A percentile compares a stretch with the other conserved stretches of the same genome.
phyloP scores from a whole-genome alignment of 371 early-diverging fungal genomes.

The Mucor saturninus region DNA sequence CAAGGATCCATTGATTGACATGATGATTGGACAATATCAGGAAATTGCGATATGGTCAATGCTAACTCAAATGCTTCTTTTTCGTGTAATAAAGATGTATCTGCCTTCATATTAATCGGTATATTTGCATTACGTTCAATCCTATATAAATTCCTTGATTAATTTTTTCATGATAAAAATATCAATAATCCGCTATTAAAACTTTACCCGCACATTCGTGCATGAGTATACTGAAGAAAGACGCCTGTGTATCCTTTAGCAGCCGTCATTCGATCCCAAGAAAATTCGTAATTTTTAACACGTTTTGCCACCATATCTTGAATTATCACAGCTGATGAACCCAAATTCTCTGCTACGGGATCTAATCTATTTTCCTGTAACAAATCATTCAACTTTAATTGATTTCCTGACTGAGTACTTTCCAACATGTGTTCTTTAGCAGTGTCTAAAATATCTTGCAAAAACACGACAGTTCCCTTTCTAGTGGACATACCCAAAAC shows the following conservation, averaged over 20 bases:
- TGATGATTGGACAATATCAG: constrained; percentile 71
- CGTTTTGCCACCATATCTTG: constrained; percentile 96
- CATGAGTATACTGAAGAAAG: constrained; percentile 95
- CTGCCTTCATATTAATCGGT: constrained; percentile 16
- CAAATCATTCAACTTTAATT: not conserved
- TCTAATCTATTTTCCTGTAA: constrained; percentile 30
- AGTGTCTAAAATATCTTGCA: constrained; percentile 93
- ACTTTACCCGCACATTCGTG: constrained; percentile 78
- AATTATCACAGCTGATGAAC: constrained; percentile 88
- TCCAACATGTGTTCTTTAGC: constrained; percentile 82
- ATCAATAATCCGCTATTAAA: not conserved
- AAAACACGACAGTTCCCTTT: constrained; percentile 93
- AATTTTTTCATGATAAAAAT: not conserved
- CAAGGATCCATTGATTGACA: constrained; percentile 82
- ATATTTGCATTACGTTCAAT: constrained; percentile 46
- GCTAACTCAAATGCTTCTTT: constrained; percentile 73
- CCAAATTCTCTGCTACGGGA: constrained; percentile 71
- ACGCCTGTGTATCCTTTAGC: constrained; percentile 98
- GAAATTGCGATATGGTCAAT: constrained; percentile 82
- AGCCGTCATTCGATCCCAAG: constrained; percentile 92
- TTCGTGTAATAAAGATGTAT: constrained; percentile 66
- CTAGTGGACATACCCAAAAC: constrained; percentile 97
- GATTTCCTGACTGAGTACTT: constrained; percentile 65
- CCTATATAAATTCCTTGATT: constrained; percentile 23
- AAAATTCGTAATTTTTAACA: constrained; percentile 93